Conservation (phyloP, 2,329 filamentous ascomycete species). For the Colletotrichum gigasporum region DNA sequence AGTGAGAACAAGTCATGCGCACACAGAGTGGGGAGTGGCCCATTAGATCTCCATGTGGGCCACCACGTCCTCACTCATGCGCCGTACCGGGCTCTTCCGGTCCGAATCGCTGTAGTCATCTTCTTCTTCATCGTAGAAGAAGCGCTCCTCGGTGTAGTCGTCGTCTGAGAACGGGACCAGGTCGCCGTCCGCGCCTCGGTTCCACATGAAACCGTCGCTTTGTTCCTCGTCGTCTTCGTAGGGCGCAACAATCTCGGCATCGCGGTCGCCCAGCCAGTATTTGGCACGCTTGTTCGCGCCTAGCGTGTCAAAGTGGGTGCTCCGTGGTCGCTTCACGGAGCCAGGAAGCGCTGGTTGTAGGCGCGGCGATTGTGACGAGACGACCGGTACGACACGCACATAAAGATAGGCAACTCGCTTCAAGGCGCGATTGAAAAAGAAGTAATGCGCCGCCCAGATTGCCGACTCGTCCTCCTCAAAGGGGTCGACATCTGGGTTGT, state of each 20-base stretch:
- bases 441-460: conserved; percentile 96
- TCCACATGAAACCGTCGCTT: conserved; percentile 64
- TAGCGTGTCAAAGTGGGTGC: conserved; percentile 38
- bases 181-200: conserved; percentile 67
- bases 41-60: conserved; percentile 69
- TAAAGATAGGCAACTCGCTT: conserved; percentile 97
- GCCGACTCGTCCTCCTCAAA: conserved; percentile 92
- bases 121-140: conserved; percentile 55
- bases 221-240: conserved; percentile 59
- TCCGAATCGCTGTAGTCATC: conserved; percentile 51
- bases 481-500: conserved; percentile 87
- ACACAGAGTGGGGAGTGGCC: conserved; percentile 20
- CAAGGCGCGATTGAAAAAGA: conserved; percentile 93
- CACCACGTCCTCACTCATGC: conserved; percentile 71
- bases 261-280: conserved; percentile 85
- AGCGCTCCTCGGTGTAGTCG: conserved; percentile 57
- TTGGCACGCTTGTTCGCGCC: conserved; percentile 82
- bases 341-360: conserved; percentile 36
- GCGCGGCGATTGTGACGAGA: conserved; percentile 61
- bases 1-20: conserved; percentile 16
- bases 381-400: conserved; percentile 85
- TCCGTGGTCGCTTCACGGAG: conserved; percentile 38
- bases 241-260: conserved; percentile 56
- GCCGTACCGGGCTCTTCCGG: conserved; percentile 55
- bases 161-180: conserved; percentile 63